Percentiles rank a stretch among this genome's conserved stretches.
Evolutionary conservation across 2,329 filamentous ascomycete species (phyloP).

Genomic region (Simplicillium sp.): DNA sequence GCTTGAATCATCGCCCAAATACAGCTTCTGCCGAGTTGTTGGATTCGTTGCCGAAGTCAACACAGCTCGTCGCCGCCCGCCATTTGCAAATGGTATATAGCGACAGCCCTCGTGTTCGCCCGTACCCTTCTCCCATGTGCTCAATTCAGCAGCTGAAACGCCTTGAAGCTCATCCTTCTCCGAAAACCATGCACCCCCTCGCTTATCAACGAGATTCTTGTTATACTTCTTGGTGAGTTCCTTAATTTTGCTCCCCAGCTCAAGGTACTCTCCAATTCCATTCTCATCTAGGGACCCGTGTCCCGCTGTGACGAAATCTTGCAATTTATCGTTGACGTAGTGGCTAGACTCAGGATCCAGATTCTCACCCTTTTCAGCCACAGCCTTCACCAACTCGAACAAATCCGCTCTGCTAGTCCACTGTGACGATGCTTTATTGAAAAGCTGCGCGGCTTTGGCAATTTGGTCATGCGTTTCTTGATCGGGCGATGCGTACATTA

Average conservation of each 20-base stretch:
- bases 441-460: not conserved
- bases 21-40: slow-evolving; percentile 1
- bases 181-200: not conserved
- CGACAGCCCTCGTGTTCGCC: not conserved
- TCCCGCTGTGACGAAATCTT: not conserved
- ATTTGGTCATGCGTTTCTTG: not conserved
- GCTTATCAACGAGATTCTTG: not conserved
- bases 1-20: not conserved
- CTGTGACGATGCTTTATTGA: not conserved
- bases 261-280: not conserved
- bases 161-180: slow-evolving; percentile 1
- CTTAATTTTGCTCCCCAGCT: not conserved
- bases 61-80: not conserved
- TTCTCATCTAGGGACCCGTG: not conserved
- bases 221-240: slow-evolving; percentile 1
- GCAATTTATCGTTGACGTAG: not conserved
- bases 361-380: not conserved
- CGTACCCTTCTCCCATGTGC: not conserved
- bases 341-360: not conserved
- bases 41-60: not conserved
- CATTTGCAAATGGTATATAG: not conserved
- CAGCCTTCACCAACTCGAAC: not conserved
- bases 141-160: not conserved
- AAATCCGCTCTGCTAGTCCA: not conserved
- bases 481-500: slow-evolving; percentile 1